Base-by-base conservation (phyloP, 164 flowering plant genomes). In the Vitis riparia region DNA sequence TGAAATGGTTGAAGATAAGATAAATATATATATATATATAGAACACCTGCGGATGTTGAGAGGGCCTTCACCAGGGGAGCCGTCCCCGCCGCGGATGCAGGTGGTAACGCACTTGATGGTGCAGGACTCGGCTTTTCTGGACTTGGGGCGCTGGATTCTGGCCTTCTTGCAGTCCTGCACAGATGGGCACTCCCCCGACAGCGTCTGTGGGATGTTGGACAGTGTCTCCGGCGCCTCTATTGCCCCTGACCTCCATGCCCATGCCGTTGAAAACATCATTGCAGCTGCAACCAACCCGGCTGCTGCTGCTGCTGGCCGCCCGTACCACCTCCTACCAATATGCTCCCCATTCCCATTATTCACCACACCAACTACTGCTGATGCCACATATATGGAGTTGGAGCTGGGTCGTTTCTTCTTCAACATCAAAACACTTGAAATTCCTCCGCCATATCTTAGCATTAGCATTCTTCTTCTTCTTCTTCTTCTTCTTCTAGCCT, bases 41-140 rank as follows among this genome's bases (percentile, higher is more conserved):
- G 17, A 13, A 11, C 68, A 90, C 98, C 95, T 86, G 53, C 91
- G 71, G 47, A 88, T 76, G 47, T 90, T 91, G 9, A 91, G 71
- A 50, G 99, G 97, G 11, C 98, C 98, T 84, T 92, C 98, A 3
- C 97, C 97, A 1, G 91, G 98, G 1, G 94, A 82, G n/a, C 94
- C 97, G 27, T 81, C 85, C 12, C 97, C 97, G 10, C 99, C 97
- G 15, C 86, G 77, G 51, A 90, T 89, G 81, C 99, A 95, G 66
- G 98, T 92, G 14, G 82, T 74, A 51, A 91, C 90, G 60, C 99
- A 95, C 73, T 88, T 92, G 60, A 68, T 69, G 4, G 97, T 91
- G 77, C 99, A 95, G 0, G 84, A 63, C 76, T 92, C 98, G 0
- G 99, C 99, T 47, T 88, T 83, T 69, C 77, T 84, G 0, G 97